Evolutionary conservation across 2,329 filamentous ascomycete genomes (phyloP).

Genomic region (Nothomitra cinnamomea): DNA sequence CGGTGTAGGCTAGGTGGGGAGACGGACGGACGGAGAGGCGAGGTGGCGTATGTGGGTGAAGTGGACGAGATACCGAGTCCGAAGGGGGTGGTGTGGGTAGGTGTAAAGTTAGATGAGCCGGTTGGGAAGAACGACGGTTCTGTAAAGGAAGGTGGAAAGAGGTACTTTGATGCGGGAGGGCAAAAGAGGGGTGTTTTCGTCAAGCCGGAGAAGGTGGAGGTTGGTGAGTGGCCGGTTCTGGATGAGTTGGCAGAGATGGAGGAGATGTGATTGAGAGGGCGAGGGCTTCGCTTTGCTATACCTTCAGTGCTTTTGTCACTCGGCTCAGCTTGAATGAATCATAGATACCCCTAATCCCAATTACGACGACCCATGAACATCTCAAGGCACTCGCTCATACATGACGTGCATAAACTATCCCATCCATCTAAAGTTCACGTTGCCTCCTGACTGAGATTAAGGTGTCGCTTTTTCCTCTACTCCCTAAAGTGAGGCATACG

Average conservation of each 20-base stretch:
- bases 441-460: too few species aligned
- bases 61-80: slow-evolving; percentile 48
- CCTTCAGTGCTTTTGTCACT: too few species aligned
- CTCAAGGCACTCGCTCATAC: too few species aligned
- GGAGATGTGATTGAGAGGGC: slow-evolving; percentile 40
- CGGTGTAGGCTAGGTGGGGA: slow-evolving; percentile 31
- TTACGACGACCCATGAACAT: too few species aligned
- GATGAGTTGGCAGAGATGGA: slow-evolving; percentile 55
- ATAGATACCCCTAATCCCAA: too few species aligned
- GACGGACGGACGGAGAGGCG: slow-evolving; percentile 21
- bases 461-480: too few species aligned
- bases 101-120: slow-evolving; percentile 60
- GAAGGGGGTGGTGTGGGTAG: slow-evolving; percentile 45
- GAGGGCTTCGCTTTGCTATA: too few species aligned
- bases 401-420: too few species aligned
- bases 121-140: slow-evolving; percentile 71
- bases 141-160: slow-evolving; percentile 33
- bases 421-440: too few species aligned
- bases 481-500: too few species aligned
- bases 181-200: slow-evolving; percentile 66
- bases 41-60: slow-evolving; percentile 25
- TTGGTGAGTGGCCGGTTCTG: slow-evolving; percentile 50
- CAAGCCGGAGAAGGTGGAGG: slow-evolving; percentile 58
- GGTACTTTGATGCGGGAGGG: slow-evolving; percentile 50
- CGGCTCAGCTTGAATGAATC: too few species aligned